Conservation (phyloP, 345 rosid genomes). For the Excoecaria cochinchinensis region DNA sequence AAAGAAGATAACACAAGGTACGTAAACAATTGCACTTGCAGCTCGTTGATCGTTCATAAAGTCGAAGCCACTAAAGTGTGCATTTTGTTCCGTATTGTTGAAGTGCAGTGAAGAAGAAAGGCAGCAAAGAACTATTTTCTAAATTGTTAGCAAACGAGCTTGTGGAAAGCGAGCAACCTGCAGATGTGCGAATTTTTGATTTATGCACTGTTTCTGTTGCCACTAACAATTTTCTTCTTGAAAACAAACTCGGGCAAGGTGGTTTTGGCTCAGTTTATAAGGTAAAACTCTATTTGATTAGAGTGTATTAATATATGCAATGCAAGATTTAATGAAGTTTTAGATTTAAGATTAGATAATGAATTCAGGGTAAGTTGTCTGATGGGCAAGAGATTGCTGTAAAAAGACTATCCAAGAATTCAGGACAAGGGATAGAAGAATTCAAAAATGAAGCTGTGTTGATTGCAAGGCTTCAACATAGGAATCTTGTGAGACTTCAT, state of each 20-base stretch:
- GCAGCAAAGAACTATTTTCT: neutral
- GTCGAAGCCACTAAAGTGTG: neutral
- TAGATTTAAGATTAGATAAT: neutral
- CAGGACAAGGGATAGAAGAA: neutral
- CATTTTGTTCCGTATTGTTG: neutral
- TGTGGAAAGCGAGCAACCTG: neutral
- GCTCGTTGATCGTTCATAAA: neutral
- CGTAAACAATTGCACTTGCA: neutral
- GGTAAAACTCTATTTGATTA: neutral
- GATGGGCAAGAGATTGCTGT: constrained; percentile 4
- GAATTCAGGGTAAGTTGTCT: neutral
- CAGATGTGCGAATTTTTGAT: neutral
- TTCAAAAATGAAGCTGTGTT: neutral
- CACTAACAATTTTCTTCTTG: neutral
- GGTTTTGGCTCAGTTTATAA: constrained; percentile 5
- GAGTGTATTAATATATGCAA: neutral
- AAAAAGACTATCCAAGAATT: neutral
- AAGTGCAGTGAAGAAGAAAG: neutral
- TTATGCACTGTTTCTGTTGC: neutral
- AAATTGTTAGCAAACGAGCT: neutral
- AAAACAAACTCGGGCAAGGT: neutral
- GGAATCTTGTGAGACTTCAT: neutral
- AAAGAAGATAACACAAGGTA: neutral
- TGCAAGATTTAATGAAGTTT: neutral
- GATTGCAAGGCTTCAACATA: constrained; percentile 1